A percentile compares a stretch with the other conserved stretches of the same genome.
Conservation (phyloP, 495 filamentous ascomycete genomes). For the Penicillium crystallinum region DNA sequence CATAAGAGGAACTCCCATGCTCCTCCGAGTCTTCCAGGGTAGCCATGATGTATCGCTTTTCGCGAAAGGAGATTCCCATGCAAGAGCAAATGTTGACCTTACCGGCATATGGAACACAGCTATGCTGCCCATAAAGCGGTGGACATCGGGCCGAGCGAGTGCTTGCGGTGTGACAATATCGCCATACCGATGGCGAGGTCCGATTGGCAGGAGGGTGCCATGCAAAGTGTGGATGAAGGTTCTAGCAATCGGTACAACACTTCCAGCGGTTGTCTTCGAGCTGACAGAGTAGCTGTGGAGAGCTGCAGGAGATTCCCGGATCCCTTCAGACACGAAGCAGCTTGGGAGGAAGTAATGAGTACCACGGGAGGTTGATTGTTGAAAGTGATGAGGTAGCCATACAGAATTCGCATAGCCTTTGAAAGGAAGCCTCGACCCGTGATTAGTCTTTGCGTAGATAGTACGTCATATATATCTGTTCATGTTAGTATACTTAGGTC, state of each 20-base stretch:
- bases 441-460: too few species aligned
- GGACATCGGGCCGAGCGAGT: not conserved
- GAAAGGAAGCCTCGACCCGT: too few species aligned
- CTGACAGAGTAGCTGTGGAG: not conserved
- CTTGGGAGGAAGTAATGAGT: too few species aligned
- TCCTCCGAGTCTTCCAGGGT: not conserved
- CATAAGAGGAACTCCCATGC: too few species aligned
- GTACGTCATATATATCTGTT: too few species aligned
- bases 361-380: too few species aligned
- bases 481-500: too few species aligned
- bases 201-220: not conserved
- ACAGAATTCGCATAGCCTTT: too few species aligned
- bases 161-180: not conserved
- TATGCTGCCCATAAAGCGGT: not conserved
- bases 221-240: not conserved
- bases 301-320: too few species aligned
- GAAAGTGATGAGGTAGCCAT: too few species aligned
- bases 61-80: not conserved
- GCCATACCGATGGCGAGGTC: not conserved
- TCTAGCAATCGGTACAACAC: not conserved
- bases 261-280: not conserved
- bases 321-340: too few species aligned
- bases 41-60: not conserved
- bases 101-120: not conserved
- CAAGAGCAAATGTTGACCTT: not conserved